Evolutionary conservation across 2,329 filamentous ascomycete species (phyloP).

Genomic region (Alternaria longipes): DNA sequence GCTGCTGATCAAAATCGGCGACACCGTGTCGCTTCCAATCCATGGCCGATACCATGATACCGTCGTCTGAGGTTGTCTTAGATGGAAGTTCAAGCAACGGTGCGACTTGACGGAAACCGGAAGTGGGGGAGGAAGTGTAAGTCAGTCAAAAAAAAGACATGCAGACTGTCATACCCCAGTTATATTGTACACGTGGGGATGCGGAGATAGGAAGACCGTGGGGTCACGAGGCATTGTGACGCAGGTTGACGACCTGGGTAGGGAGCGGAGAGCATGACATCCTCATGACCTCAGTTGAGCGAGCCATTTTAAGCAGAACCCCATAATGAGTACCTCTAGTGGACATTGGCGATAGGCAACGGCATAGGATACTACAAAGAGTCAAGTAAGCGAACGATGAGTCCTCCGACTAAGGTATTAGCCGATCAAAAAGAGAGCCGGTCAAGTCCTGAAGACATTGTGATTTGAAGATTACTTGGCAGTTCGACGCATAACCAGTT

Average conservation of each 20-base stretch:
- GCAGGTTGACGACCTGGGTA: background rate
- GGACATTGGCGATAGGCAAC: background rate
- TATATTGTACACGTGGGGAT: background rate
- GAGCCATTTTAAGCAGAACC: background rate
- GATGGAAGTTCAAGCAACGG: background rate
- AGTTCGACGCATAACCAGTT: background rate
- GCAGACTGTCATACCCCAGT: background rate
- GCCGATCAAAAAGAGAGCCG: background rate
- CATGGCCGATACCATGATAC: background rate
- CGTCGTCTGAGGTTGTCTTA: background rate
- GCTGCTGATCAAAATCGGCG: background rate
- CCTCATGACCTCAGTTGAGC: slow-evolving; percentile 4
- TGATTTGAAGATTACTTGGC: background rate
- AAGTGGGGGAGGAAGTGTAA: background rate
- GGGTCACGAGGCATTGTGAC: slow-evolving; percentile 1
- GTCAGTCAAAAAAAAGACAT: background rate
- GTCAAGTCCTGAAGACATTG: background rate
- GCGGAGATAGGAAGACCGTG: background rate
- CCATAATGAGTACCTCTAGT: background rate
- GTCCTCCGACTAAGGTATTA: background rate
- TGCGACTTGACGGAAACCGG: no score
- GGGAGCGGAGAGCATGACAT: background rate
- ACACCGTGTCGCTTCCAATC: background rate
- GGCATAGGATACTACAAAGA: background rate
- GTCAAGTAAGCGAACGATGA: background rate